Percentiles rank a stretch among this genome's conserved stretches.
Evolutionary conservation across 2,329 filamentous ascomycete genomes (phyloP).

Genomic region (Elsinoe perseae): DNA sequence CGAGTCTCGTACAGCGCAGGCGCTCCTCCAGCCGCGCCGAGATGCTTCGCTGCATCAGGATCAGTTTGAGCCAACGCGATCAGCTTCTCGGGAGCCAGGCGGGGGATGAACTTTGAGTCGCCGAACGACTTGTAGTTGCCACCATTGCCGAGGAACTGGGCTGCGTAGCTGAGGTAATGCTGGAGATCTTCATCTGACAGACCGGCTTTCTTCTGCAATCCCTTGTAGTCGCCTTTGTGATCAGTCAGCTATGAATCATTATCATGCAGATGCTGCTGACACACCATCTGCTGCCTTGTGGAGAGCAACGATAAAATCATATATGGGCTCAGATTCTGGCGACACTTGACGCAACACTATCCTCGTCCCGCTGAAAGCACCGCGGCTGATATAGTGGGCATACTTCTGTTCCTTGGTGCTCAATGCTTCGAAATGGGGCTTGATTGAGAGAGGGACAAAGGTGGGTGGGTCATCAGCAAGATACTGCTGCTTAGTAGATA

Average conservation of each 20-base stretch:
- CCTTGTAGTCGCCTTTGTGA: conserved; percentile 41
- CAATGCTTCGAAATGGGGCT: conserved; percentile 80
- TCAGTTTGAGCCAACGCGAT: conserved; percentile 39
- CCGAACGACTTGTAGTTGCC: conserved; percentile 48
- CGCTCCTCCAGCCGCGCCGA: conserved; percentile 36
- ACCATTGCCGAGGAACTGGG: conserved; percentile 46
- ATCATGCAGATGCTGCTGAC: background rate
- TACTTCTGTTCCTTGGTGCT: conserved; percentile 75
- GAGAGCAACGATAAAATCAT: conserved; percentile 47
- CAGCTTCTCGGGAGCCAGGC: conserved; percentile 36
- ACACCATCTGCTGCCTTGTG: conserved; percentile 37
- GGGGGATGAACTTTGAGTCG: conserved; percentile 46
- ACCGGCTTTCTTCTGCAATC: conserved; percentile 36
- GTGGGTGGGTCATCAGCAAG: conserved; percentile 85
- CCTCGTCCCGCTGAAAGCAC: conserved; percentile 43
- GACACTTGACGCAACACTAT: conserved; percentile 48
- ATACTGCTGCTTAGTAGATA: conserved; percentile 56
- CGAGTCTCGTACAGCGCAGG: conserved; percentile 36
- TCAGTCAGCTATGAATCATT: background rate
- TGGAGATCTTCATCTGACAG: conserved; percentile 35
- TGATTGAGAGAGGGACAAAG: conserved; percentile 80
- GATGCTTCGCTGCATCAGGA: conserved; percentile 34
- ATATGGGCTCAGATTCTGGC: conserved; percentile 45
- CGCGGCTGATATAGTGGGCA: conserved; percentile 68
- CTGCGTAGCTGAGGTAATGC: conserved; percentile 37